Base-by-base conservation (phyloP, 768 basidiomycete genomes). In the Gymnopilus junonius region DNA sequence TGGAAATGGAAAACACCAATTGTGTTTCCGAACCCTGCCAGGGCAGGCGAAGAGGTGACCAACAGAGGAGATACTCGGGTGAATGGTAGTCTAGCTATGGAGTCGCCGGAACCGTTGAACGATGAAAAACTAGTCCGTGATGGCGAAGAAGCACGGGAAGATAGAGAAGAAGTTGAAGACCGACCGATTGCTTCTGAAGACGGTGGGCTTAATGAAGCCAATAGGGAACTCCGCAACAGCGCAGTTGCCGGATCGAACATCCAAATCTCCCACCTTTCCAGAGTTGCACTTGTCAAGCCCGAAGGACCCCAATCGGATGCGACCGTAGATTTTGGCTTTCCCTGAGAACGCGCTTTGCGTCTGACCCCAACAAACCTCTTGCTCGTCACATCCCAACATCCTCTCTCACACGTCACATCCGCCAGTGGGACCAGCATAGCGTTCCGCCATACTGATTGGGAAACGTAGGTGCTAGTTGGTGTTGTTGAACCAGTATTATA, bases 211-310 rank as follows among this genome's bases (percentile, higher is more conserved):
- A 92, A 72, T 42, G 83, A 75, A 2, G 83, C 79, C 32, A 92
- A 73, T 8, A 85, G 54, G 2, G 86, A 86, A 45, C 80, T 82
- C 55, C 83, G 84, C 55, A 89, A 57, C 37, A 72, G 74, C 20
- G 82, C 76, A 15, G 78, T 73, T 4, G 79, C 75, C 8, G 86
- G 85, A 66, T 94, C 90, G 68, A 92, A 89, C 39, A 80, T 83
- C 93, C 93, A 95, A 29, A 91, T 67, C 66, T 95, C 92, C 93
- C 93, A 95, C 58, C 93, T 80, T 60, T 93, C 91, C 40, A 94
- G 74, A 25, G 87, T 88, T 11, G 89, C 82, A 29, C 77, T 68
- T 20, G 90, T 86, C 62, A 94, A 74, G 14, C 90, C 90, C 35
- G 76, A 70, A 14, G 69, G 63, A 29, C 27, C 53, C 63, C 48